These are phyloP conservation scores for Penicillium daleae DNA, from an alignment of 495 filamentous ascomycete species.

Conservation along the genomic window DNA sequence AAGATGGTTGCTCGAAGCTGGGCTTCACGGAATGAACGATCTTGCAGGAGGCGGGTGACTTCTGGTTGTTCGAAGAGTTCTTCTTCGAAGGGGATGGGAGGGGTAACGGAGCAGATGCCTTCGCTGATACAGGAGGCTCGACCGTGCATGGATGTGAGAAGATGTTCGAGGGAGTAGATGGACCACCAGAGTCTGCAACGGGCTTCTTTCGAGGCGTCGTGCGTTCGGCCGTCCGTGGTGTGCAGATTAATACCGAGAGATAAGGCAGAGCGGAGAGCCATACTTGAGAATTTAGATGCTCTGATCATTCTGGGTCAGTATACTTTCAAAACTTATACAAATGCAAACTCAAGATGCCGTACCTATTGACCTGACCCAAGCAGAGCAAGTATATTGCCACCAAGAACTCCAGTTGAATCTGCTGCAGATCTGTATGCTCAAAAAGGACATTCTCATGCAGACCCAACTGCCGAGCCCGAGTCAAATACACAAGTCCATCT, in stretches of 20 bases:
- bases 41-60: constrained; percentile 27
- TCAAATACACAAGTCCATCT: constrained; percentile 60
- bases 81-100: constrained; percentile 60
- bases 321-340: neutral
- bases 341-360: constrained; percentile 5
- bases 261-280: constrained; percentile 61
- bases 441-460: constrained; percentile 55
- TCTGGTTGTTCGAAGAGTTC: constrained; percentile 38
- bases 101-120: constrained; percentile 53
- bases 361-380: constrained; percentile 65
- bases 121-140: constrained; percentile 60
- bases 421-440: constrained; percentile 61
- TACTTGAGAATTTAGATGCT: constrained; percentile 60
- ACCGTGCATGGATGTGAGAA: constrained; percentile 62
- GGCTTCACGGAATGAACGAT: constrained; percentile 22
- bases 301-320: constrained; percentile 34
- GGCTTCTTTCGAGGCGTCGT: constrained; percentile 58
- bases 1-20: constrained; percentile 40
- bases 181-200: constrained; percentile 68
- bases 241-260: constrained; percentile 65
- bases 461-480: constrained; percentile 58
- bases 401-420: constrained; percentile 58
- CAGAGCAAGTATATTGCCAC: constrained; percentile 62
- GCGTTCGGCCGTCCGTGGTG: constrained; percentile 52
- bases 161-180: constrained; percentile 59